phyloP scores from a whole-genome alignment of 306 rosid genomes.

The Fragaria nilgerrensis region DNA sequence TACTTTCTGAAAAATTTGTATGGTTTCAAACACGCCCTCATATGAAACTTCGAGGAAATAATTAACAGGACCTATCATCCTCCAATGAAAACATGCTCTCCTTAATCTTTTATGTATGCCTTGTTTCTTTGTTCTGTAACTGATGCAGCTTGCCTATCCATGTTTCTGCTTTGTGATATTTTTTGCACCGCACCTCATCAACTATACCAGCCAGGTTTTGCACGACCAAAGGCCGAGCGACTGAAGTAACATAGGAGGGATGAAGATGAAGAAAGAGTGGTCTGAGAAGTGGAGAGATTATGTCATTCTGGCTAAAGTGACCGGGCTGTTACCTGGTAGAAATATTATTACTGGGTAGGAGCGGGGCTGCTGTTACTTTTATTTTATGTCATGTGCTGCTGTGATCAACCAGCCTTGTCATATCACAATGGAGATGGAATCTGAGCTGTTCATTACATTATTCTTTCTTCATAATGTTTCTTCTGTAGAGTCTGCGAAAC shows the following conservation, averaged over 20 bases:
- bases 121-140: constrained; percentile 31
- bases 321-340: constrained; percentile 9
- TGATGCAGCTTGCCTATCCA: constrained; percentile 33
- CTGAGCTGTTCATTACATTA: constrained; percentile 22
- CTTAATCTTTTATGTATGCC: constrained; percentile 1
- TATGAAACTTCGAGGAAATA: neutral
- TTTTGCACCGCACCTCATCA: constrained; percentile 24
- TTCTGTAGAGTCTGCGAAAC: constrained; percentile 11
- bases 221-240: constrained; percentile 67
- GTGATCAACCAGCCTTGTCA: constrained; percentile 8
- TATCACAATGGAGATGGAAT: constrained; percentile 8
- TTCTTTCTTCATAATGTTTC: constrained; percentile 18
- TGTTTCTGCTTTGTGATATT: constrained; percentile 43
- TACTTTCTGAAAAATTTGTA: neutral
- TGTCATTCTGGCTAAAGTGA: neutral
- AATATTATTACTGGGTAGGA: constrained; percentile 8
- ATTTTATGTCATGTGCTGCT: constrained; percentile 4
- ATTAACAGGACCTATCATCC: neutral
- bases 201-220: constrained; percentile 76
- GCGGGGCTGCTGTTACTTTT: constrained; percentile 13
- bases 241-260: constrained; percentile 34
- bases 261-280: constrained; percentile 14
- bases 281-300: neutral
- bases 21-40: neutral
- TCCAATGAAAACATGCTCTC: neutral